Percentiles rank a stretch among this genome's conserved stretches.
These are phyloP conservation scores for Pseudogymnoascus sp. DNA, from an alignment of 2,329 filamentous ascomycete genomes.

Conservation along the genomic window DNA sequence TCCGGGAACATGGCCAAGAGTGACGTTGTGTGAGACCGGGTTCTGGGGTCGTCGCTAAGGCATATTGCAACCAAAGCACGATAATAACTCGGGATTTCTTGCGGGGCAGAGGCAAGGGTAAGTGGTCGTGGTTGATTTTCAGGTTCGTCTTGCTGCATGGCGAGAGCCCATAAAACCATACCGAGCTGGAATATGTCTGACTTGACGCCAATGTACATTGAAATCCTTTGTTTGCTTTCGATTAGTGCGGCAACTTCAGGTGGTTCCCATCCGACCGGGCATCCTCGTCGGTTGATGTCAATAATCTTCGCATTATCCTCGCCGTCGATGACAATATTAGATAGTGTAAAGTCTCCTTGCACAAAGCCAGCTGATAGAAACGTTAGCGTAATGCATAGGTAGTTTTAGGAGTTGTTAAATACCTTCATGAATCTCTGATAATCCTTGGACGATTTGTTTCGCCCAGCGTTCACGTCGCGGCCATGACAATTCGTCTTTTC, in stretches of 20 bases:
- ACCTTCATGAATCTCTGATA: conserved; percentile 81
- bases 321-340: conserved; percentile 89
- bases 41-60: conserved; percentile 63
- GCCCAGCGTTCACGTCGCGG: conserved; percentile 76
- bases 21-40: conserved; percentile 63
- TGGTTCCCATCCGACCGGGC: conserved; percentile 94
- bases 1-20: conserved; percentile 62
- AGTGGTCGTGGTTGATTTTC: conserved; percentile 70
- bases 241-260: conserved; percentile 83
- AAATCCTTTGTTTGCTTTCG: conserved; percentile 79
- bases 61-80: conserved; percentile 68
- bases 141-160: conserved; percentile 81
- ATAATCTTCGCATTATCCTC: conserved; percentile 89
- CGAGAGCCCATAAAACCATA: conserved; percentile 93
- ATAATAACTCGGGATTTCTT: conserved; percentile 71
- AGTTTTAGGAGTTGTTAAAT: neutral
- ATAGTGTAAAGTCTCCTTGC: conserved; percentile 93
- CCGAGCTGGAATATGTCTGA: conserved; percentile 93
- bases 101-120: conserved; percentile 40
- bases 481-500: conserved; percentile 56
- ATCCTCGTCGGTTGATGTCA: conserved; percentile 95
- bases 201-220: conserved; percentile 97
- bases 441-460: conserved; percentile 77
- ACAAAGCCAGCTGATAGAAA: conserved; percentile 67
- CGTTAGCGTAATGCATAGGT: neutral